Percentiles rank a stretch among this genome's conserved stretches.
Conservation (phyloP, 768 basidiomycete genomes). For the Boletus reticuloceps region DNA sequence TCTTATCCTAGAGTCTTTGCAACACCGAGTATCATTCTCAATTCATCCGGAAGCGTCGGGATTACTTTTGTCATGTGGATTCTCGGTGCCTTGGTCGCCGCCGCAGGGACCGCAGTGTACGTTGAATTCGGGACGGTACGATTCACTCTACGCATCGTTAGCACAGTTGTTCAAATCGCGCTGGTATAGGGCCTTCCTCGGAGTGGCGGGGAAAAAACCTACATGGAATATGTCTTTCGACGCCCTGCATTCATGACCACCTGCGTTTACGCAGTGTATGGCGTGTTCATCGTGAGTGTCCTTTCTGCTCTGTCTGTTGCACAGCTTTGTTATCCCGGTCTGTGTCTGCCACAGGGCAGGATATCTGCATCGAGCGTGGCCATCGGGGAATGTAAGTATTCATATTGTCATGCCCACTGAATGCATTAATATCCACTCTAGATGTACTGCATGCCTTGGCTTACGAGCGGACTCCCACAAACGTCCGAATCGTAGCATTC, state of each 20-base stretch:
- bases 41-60: slow-evolving; percentile 67
- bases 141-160: background rate
- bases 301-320: background rate
- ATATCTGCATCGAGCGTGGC: slow-evolving; percentile 60
- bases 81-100: slow-evolving; percentile 60
- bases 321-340: background rate
- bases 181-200: slow-evolving; percentile 57
- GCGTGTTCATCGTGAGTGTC: slow-evolving; percentile 51
- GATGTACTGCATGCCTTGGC: slow-evolving; percentile 58
- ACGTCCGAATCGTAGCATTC: slow-evolving; percentile 54
- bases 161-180: background rate
- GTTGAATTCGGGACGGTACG: slow-evolving; percentile 73
- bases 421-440: slow-evolving; percentile 25
- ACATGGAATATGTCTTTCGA: slow-evolving; percentile 68
- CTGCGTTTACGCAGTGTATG: slow-evolving; percentile 57
- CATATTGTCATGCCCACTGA: background rate
- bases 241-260: slow-evolving; percentile 60
- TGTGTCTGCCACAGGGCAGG: slow-evolving; percentile 42
- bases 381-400: slow-evolving; percentile 67
- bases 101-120: slow-evolving; percentile 66
- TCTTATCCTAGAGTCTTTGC: slow-evolving; percentile 56
- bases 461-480: slow-evolving; percentile 41
- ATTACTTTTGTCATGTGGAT: slow-evolving; percentile 70
- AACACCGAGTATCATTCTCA: slow-evolving; percentile 65
- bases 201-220: slow-evolving; percentile 76